Base-by-base conservation (phyloP, 345 rosid genomes). In the Nasturtium officinale region DNA sequence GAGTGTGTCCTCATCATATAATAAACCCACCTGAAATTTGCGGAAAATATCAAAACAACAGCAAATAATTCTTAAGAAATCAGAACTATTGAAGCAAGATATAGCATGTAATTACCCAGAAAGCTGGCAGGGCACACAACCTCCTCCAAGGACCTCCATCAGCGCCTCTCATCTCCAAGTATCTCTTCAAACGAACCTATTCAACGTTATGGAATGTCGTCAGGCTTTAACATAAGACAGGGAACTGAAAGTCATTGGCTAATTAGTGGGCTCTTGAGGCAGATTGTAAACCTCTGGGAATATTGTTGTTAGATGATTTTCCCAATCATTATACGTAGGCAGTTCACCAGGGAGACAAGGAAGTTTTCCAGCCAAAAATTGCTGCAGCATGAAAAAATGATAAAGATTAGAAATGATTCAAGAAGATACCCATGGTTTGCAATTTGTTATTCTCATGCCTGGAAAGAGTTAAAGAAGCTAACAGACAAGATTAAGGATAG, bases 141-240 rank as follows among this genome's bases (percentile, higher is more conserved):
- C 96, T 90, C 85, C 99, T 90, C 98, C 97, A 89, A 43, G 99
- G 97, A 77, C 98, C 98, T 82, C 98, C 97, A 86, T 92, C 99
- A 79, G 98, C 97, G 61, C 99, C 99, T 80, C 98, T 92, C 99
- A 96, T 96, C 85, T 96, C 99, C 85, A 96, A 81, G 83, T 96
- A 96, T 61, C 99, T 85, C 90, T 96, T 95, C 69, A 95, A 80
- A 67, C 99, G 86, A 48, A 95, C 99, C 97, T 89, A 83, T 64
- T 33, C 3, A 9, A n/a, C 18, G 59, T 77, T 62, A 64, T 45
- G 58, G 35, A 50, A 75, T 15, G 51, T 47, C 28, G 20, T 43
- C 42, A 48, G 54, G 52, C 12, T 77, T 65, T 68, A 65, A 67
- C 32, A 35, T 43, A 57, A 28, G 61, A 47, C 21, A 57, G 12